A percentile compares a stretch with the other conserved stretches of the same genome.
These are phyloP conservation scores for Talaromyces funiculosus DNA, from an alignment of 2,329 filamentous ascomycete species.

Conservation along the genomic window DNA sequence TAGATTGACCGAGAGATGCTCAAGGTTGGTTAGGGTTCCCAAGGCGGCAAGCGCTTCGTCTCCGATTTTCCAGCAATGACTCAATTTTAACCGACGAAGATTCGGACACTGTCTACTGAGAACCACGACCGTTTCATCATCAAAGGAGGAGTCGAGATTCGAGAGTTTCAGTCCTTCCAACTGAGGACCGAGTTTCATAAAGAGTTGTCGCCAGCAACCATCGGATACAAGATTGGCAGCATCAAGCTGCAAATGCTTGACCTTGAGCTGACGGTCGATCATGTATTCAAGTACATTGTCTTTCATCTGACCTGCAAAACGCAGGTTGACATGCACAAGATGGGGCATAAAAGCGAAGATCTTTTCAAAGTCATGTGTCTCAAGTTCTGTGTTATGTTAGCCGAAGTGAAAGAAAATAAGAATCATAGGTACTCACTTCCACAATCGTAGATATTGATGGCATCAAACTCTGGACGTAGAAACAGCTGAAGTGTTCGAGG, in stretches of 20 bases:
- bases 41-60: constrained; percentile 62
- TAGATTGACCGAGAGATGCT: constrained; percentile 70
- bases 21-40: constrained; percentile 55
- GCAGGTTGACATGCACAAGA: constrained; percentile 66
- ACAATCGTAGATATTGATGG: constrained; percentile 56
- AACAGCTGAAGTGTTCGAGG: constrained; percentile 42
- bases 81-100: constrained; percentile 70
- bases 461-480: constrained; percentile 49
- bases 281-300: constrained; percentile 78
- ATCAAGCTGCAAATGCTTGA: constrained; percentile 73
- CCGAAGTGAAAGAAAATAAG: background rate
- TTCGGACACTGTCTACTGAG: constrained; percentile 61
- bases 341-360: constrained; percentile 71
- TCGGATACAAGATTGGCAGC: constrained; percentile 79
- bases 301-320: constrained; percentile 88
- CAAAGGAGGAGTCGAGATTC: constrained; percentile 76
- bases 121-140: constrained; percentile 61
- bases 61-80: constrained; percentile 70
- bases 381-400: constrained; percentile 50
- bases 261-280: constrained; percentile 60
- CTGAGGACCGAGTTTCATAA: constrained; percentile 58
- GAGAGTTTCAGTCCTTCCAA: constrained; percentile 70
- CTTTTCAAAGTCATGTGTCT: constrained; percentile 68
- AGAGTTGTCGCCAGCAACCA: constrained; percentile 65
- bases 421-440: constrained; percentile 41